Evolutionary conservation across 2,329 filamentous ascomycete genomes (phyloP), one percentile per base, ranked within the genome.

Genomic region (Magnaporthiopsis incrustans): DNA sequence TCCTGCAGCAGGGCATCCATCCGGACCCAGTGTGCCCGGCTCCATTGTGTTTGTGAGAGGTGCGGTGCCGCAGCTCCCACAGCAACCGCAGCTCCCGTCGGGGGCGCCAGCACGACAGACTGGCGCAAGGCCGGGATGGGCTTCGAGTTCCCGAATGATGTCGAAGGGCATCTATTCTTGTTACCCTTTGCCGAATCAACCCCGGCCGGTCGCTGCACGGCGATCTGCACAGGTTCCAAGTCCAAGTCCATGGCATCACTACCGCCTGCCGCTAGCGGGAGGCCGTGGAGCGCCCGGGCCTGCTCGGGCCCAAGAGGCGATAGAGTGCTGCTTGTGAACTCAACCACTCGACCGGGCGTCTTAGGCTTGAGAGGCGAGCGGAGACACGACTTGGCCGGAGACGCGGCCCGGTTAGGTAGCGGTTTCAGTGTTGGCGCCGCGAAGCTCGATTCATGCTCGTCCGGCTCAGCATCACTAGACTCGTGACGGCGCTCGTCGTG

Each of bases 271-370:
- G 4, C 64, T 66, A 18, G 62, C 22, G 38, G 44, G 22, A 66
- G 60, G 18, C 50, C 44, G 38, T 53, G 44, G 14, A n/a, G 60
- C 11, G 44, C 68, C 4, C 66, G 68, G 4, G 66, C 67, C 68
- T 76, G 71, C 3, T 75, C 76, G 66, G 81, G 78, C 12, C 78
- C 76, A 1, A 76, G 68, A 1, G 81, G 80, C 4, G 80, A 81
- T 8, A 81, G 71, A 1, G 79, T 79, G 70, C 77, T 82, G 71
- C 78, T 81, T 0, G 80, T 81, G 67, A 86, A 86, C 65, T 84
- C 82, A 18, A 87, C 84, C 0, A 86, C 81, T 0, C 82, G 79
- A 5, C 84, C 84, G 0, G 82, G 82, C 2, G 82, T 85, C 66
- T 79, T 84, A 4, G 82, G 79, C 69, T 86, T 87, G 25, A 84